phyloP scores from a whole-genome alignment of 1,139 yeast genomes.

The Sugiyamaella pinicola region DNA sequence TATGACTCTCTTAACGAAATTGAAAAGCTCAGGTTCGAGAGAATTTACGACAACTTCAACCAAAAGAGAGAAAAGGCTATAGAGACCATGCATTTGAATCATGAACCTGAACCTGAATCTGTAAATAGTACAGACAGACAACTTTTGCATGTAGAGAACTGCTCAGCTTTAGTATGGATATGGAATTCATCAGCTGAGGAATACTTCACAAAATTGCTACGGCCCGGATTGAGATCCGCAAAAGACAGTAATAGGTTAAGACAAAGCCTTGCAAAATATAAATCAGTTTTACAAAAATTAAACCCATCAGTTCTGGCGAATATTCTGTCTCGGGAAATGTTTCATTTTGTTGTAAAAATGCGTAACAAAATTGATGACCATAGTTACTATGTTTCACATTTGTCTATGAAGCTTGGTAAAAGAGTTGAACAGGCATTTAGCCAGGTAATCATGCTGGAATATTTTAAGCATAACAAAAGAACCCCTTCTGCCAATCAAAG shows the following conservation, averaged over 20 bases:
- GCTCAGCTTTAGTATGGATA: constrained; percentile 20
- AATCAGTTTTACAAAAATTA: not conserved
- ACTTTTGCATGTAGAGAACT: constrained; percentile 51
- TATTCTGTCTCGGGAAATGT: constrained; percentile 13
- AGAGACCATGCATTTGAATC: constrained; percentile 49
- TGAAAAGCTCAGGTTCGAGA: constrained; percentile 58
- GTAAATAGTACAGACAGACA: constrained; percentile 52
- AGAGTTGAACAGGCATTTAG: constrained; percentile 12
- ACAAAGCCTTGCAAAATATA: not conserved
- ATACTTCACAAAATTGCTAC: constrained; percentile 57
- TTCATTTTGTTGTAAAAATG: constrained; percentile 1
- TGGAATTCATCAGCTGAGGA: constrained; percentile 56
- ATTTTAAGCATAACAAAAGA: not conserved
- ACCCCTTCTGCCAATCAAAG: not conserved
- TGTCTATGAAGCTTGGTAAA: constrained; percentile 13
- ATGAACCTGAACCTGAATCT: constrained; percentile 60
- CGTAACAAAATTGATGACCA: constrained; percentile 4
- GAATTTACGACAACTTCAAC: constrained; percentile 65
- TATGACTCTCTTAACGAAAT: constrained; percentile 42
- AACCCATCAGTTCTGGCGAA: constrained; percentile 4
- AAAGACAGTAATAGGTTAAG: not conserved
- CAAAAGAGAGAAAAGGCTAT: constrained; percentile 67
- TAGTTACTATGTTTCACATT: constrained; percentile 10
- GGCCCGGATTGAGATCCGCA: not conserved
- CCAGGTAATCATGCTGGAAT: constrained; percentile 1